Base-by-base conservation (phyloP, 2,329 filamentous ascomycete species). In the Allantophomopsis cytisporea region DNA sequence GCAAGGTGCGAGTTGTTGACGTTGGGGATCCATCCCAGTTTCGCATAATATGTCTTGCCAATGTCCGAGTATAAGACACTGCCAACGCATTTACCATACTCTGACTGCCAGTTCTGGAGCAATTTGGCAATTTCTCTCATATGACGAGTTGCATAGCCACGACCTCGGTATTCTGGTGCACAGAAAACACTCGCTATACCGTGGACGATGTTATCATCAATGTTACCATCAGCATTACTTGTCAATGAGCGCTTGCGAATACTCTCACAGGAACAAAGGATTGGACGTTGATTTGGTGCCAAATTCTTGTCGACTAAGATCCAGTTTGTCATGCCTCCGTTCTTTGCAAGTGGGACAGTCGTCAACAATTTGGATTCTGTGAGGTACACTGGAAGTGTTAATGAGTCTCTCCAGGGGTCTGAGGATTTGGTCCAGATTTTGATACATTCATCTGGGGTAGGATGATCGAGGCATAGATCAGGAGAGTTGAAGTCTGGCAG, bases 161-260 rank as follows among this genome's bases (percentile, higher is more conserved):
- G 69, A 8, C 80, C 76, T 36, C 84, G 63, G 55, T 73, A 73
- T 47, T 73, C 64, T 1, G 72, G 66, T 35, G 75, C 70, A 3
- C 80, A 86, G 54, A 79, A 89, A 15, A 91, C 84, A 45, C 79
- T 84, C 7, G 76, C 83, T 39, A 93, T 70, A 3, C 80, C 85
- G 59, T 94, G 77, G 8, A 75, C 71, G 7, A 74, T 60, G 2
- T 68, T 71, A 21, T 83, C 74, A 35, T 62, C 54, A 14, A 67
- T 57, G 36, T 52, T 49, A 31, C 44, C 40, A 16, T 58, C 57
- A 5, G 55, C 47, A 1, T 53, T 51, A 23, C 61, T 58, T 30
- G 68, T 58, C 4, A 78, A 50, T 4, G 70, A 69, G 14, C 62
- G 62, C 58, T 81, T 81, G 44, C 65, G 66, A 42, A 77, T 64